These are phyloP conservation scores for Leccinum variicolor DNA, from an alignment of 768 basidiomycete species.

Conservation along the genomic window DNA sequence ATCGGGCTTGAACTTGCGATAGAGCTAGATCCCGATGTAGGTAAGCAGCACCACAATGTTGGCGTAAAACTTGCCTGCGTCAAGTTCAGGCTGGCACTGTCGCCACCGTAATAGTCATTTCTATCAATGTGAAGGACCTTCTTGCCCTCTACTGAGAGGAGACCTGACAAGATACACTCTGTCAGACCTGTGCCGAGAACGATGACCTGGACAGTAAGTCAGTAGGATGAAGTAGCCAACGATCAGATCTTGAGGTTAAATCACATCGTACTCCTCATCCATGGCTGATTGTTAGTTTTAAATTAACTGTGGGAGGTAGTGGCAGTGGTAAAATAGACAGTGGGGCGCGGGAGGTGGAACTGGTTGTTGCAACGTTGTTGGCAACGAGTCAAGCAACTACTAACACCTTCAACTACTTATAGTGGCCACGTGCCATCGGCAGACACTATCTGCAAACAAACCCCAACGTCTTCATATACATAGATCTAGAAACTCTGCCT, in stretches of 20 bases:
- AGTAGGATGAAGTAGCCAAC: constrained; percentile 8
- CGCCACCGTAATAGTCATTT: constrained; percentile 99
- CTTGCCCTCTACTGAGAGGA: constrained; percentile 99
- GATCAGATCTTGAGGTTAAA: constrained; percentile 19
- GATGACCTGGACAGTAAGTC: constrained; percentile 55
- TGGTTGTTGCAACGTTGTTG: constrained; percentile 17
- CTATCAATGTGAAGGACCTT: constrained; percentile 99
- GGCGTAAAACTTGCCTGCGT: constrained; percentile 69
- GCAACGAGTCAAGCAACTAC: constrained; percentile 1
- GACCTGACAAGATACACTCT: constrained; percentile 96
- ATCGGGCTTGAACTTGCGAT: constrained; percentile 88
- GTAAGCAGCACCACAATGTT: constrained; percentile 14
- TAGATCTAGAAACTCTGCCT: not conserved
- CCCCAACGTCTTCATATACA: not conserved
- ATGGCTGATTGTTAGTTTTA: constrained; percentile 43
- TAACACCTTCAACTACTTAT: constrained; percentile 24
- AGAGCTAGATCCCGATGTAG: constrained; percentile 57
- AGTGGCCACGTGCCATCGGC: constrained; percentile 26
- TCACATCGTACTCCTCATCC: constrained; percentile 99
- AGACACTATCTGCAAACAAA: constrained; percentile 7
- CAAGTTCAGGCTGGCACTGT: constrained; percentile 94
- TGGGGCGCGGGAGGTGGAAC: not conserved
- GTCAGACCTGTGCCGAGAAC: constrained; percentile 96
- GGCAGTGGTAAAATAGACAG: constrained; percentile 9
- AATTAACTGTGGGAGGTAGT: constrained; percentile 2